Evolutionary conservation across 208 protist species (phyloP).

Genomic region (Leishmania turanica): DNA sequence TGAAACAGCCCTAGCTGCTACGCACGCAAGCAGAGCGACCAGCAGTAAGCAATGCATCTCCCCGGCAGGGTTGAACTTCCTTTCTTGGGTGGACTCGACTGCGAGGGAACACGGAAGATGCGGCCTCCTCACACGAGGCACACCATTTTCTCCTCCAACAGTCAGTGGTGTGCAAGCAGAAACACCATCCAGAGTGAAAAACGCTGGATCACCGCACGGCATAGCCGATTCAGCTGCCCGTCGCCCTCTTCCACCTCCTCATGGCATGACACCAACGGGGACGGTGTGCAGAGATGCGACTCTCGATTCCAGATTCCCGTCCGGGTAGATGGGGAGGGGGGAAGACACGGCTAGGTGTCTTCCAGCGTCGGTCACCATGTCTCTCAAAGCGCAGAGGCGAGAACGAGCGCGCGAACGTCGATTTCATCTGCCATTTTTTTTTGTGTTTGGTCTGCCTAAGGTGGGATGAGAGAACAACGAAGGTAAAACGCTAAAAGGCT

Average conservation of each 20-base stretch:
- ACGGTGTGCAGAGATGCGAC: neutral
- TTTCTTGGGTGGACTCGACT: neutral
- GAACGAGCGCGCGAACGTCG: neutral
- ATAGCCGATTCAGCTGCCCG: neutral
- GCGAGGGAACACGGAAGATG: neutral
- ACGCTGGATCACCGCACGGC: neutral
- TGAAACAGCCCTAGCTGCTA: neutral
- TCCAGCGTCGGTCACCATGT: neutral
- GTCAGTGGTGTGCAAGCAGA: neutral
- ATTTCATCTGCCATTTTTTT: neutral
- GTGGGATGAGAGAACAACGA: neutral
- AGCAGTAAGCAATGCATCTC: neutral
- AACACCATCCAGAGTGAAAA: neutral
- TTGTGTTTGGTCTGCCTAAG: neutral
- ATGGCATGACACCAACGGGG: neutral
- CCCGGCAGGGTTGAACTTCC: neutral
- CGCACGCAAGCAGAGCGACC: neutral
- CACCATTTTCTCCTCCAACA: neutral
- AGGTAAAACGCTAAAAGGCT: neutral
- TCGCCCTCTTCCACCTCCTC: neutral
- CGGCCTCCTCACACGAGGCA: neutral
- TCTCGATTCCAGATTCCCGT: neutral
- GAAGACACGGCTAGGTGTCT: neutral
- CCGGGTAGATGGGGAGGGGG: neutral
- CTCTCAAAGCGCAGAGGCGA: neutral